Evolutionary conservation across 2,329 filamentous ascomycete species (phyloP).

Genomic region (Microsporum canis): DNA sequence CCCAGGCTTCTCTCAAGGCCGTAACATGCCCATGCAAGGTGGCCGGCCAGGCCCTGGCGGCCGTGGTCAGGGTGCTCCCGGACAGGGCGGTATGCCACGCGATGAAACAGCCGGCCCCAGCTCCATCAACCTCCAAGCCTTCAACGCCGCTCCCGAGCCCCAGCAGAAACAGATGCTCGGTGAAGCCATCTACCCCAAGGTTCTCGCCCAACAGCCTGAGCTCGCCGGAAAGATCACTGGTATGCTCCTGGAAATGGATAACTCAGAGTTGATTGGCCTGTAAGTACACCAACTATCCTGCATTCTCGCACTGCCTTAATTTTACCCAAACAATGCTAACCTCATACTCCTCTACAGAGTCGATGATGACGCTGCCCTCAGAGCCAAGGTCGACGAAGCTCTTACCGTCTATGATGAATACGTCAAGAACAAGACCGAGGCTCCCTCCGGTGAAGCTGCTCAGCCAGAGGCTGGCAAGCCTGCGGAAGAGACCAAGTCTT

Average conservation of each 20-base stretch:
- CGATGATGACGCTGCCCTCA: slow-evolving; percentile 77
- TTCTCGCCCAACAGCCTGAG: slow-evolving; percentile 84
- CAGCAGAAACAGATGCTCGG: slow-evolving; percentile 99
- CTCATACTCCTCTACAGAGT: slow-evolving; percentile 46
- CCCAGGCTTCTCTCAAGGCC: slow-evolving; percentile 33
- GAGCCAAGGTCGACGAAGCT: slow-evolving; percentile 93
- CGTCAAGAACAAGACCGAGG: slow-evolving; percentile 66
- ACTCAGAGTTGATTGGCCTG: slow-evolving; percentile 84
- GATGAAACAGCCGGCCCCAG: slow-evolving; percentile 29
- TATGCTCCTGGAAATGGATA: slow-evolving; percentile 99
- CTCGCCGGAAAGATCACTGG: slow-evolving; percentile 98
- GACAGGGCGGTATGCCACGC: slow-evolving; percentile 25
- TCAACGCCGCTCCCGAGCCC: slow-evolving; percentile 46
- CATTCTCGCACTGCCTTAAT: background rate
- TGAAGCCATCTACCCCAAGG: slow-evolving; percentile 98
- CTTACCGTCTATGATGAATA: slow-evolving; percentile 98
- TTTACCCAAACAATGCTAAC: slow-evolving; percentile 1
- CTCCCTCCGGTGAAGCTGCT: slow-evolving; percentile 30
- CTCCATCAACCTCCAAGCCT: slow-evolving; percentile 41
- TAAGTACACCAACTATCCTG: slow-evolving; percentile 46
- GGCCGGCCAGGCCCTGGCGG: slow-evolving; percentile 27
- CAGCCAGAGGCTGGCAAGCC: slow-evolving; percentile 37
- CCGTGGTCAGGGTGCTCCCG: slow-evolving; percentile 31
- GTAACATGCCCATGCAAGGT: slow-evolving; percentile 32
- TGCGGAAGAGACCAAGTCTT: slow-evolving; percentile 26